phyloP scores from a whole-genome alignment of 108 stramenopile genomes.

The Cyclotella choctawhatcheeana region DNA sequence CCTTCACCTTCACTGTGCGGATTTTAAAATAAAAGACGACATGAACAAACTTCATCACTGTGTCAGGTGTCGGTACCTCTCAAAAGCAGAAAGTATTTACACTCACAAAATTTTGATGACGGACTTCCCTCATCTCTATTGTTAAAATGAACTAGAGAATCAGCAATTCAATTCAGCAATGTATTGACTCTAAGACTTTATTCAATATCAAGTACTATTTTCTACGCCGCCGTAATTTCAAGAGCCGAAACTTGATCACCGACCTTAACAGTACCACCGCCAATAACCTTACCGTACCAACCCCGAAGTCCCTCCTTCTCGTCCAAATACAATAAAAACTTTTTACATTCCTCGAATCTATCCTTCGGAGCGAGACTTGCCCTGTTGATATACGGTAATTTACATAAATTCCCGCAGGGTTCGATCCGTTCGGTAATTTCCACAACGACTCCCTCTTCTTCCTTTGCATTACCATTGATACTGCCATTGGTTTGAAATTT shows the following conservation, averaged over 20 bases:
- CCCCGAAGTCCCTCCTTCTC: conserved; percentile 59
- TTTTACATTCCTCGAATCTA: conserved; percentile 52
- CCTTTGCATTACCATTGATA: neutral
- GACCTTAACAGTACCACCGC: conserved; percentile 42
- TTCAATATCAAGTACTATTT: neutral
- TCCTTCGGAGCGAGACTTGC: conserved; percentile 32
- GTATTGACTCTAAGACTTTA: no score
- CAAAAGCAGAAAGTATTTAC: no score
- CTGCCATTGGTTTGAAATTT: conserved; percentile 23
- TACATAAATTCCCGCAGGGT: conserved; percentile 70
- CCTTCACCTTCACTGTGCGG: no score
- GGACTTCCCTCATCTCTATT: no score
- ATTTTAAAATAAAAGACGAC: no score
- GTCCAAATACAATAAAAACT: conserved; percentile 44
- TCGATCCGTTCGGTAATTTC: conserved; percentile 68
- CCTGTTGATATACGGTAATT: conserved; percentile 59
- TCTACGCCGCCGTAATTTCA: neutral
- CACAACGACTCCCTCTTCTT: conserved; percentile 41
- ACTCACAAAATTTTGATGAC: no score
- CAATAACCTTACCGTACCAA: conserved; percentile 68
- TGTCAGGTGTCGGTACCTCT: no score
- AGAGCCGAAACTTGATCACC: conserved; percentile 33
- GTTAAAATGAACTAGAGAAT: no score
- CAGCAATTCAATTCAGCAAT: no score
- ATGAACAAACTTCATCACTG: no score